These are phyloP conservation scores for Spongispora temasekensis DNA, from an alignment of 1,284 basidiomycete genomes.

Conservation along the genomic window DNA sequence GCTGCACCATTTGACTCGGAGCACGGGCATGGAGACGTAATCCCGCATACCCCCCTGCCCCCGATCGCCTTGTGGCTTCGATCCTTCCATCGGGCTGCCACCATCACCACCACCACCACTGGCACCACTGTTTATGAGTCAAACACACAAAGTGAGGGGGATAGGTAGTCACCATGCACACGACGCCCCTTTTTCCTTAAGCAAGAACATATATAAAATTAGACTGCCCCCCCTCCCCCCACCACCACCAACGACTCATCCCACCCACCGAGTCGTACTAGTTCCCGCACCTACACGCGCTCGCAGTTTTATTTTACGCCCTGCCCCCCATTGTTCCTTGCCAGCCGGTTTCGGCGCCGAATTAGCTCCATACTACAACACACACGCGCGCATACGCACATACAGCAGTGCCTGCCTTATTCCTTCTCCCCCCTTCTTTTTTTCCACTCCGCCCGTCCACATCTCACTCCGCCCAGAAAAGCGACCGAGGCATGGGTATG, in stretches of 20 bases:
- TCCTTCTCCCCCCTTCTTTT: neutral
- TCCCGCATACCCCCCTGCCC: slow-evolving; percentile 12
- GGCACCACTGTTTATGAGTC: slow-evolving; percentile 6
- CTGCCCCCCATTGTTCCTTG: neutral
- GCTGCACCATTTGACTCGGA: no score
- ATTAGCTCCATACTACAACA: no score
- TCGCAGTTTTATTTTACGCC: slow-evolving; percentile 3
- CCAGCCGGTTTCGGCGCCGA: no score
- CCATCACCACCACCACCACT: no score
- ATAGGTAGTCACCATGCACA: neutral
- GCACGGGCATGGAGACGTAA: slow-evolving; percentile 21
- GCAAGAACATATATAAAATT: slow-evolving; percentile 20
- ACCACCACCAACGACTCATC: neutral
- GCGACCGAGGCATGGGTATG: slow-evolving; percentile 10
- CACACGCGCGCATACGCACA: no score
- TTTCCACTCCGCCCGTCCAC: neutral
- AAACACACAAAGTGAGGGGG: slow-evolving; percentile 2
- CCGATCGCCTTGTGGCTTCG: slow-evolving; percentile 21
- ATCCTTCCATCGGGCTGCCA: slow-evolving; percentile 2
- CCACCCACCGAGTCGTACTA: neutral
- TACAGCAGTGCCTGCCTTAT: no score
- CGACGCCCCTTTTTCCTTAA: slow-evolving; percentile 13
- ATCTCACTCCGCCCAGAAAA: neutral
- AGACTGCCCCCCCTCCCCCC: no score
- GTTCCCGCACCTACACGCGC: neutral